A percentile compares a stretch with the other conserved stretches of the same genome.
These are phyloP conservation scores for Penicillium sp. DNA, from an alignment of 2,329 filamentous ascomycete genomes.

Conservation along the genomic window DNA sequence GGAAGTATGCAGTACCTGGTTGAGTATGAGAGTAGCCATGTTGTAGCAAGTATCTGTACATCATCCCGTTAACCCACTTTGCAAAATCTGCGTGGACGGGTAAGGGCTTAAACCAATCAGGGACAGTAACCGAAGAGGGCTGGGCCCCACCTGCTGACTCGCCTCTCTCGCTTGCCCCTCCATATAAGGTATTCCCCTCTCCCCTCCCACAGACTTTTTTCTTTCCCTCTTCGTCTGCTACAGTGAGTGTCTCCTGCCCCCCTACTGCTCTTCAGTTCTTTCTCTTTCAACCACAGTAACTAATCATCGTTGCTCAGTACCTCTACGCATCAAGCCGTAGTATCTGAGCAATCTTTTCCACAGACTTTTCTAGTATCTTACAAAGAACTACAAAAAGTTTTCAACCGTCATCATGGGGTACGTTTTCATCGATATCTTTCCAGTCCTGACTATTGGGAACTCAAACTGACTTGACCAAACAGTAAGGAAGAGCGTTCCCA, in stretches of 20 bases:
- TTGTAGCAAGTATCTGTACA: constrained; percentile 9
- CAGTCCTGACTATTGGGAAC: too few species aligned
- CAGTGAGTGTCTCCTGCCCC: constrained; percentile 44
- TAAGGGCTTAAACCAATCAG: constrained; percentile 28
- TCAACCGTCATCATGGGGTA: constrained; percentile 60
- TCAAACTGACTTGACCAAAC: constrained; percentile 11
- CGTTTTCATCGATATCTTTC: constrained; percentile 31
- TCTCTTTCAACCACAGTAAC: constrained; percentile 22
- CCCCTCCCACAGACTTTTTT: constrained; percentile 42
- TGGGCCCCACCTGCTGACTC: constrained; percentile 37
- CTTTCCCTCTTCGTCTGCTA: constrained; percentile 43
- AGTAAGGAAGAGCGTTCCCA: constrained; percentile 96
- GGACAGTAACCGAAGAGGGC: constrained; percentile 26
- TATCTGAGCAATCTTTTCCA: constrained; percentile 45
- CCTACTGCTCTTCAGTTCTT: constrained; percentile 18
- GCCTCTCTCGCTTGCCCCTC: constrained; percentile 44
- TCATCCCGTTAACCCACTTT: constrained; percentile 19
- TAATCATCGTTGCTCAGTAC: constrained; percentile 41
- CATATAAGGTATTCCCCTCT: constrained; percentile 48
- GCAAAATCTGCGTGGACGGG: constrained; percentile 34
- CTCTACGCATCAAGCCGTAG: constrained; percentile 51
- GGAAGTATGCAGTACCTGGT: constrained; percentile 8
- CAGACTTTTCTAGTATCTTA: constrained; percentile 46
- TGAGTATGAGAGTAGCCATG: neutral
- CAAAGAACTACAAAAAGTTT: constrained; percentile 49